A percentile compares a stretch with the other conserved stretches of the same genome.
These are phyloP conservation scores for Annona squamosa DNA, from an alignment of 164 flowering plant genomes.

Conservation along the genomic window DNA sequence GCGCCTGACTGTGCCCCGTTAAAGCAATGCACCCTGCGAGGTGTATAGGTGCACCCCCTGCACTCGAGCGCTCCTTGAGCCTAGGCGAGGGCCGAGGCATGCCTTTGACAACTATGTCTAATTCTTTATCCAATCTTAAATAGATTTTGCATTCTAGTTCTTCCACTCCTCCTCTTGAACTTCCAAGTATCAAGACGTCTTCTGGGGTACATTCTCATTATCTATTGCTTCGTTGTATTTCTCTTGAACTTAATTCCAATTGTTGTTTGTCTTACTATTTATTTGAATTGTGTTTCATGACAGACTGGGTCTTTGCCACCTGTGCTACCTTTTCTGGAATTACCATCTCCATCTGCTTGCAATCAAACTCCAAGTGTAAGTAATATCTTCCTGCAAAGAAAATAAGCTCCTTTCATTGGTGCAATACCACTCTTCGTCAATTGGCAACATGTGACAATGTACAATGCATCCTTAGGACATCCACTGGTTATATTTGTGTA, in stretches of 20 bases:
- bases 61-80: background rate
- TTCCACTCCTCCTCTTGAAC: conserved; percentile 32
- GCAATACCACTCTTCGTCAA: background rate
- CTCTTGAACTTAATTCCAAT: background rate
- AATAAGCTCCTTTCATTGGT: background rate
- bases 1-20: background rate
- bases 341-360: conserved; percentile 43
- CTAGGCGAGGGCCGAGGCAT: background rate
- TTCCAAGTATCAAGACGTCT: conserved; percentile 22
- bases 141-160: conserved; percentile 41
- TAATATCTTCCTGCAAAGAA: background rate
- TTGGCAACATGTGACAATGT: no score
- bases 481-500: background rate
- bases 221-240: background rate
- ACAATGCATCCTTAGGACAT: background rate
- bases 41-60: no score
- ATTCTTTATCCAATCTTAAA: conserved; percentile 20
- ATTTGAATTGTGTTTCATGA: conserved; percentile 4
- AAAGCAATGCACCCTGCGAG: no score
- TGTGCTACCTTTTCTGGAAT: conserved; percentile 20
- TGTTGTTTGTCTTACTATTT: background rate
- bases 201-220: conserved; percentile 35
- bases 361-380: conserved; percentile 35
- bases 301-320: conserved; percentile 49
- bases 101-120: conserved; percentile 19